Evolutionary conservation across 2,329 filamentous ascomycete genomes (phyloP), one percentile per base, ranked within the genome.

Genomic region (Xylariaceae sp.): DNA sequence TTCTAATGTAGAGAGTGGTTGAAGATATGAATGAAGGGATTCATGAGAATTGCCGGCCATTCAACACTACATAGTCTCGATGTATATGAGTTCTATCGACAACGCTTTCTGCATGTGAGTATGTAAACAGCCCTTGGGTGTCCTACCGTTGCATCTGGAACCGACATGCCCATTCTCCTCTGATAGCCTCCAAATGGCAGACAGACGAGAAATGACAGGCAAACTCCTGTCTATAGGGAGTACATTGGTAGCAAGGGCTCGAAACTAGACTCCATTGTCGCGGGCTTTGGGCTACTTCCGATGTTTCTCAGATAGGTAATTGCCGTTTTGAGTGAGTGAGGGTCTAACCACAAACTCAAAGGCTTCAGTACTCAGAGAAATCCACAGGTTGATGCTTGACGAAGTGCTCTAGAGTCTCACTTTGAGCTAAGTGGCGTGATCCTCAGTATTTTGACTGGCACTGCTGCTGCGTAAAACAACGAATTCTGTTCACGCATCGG

Each of bases 381-480:
- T 30, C 23, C 23, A 30, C 23, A 30, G 23, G 23, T 30, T 30
- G 23, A 30, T 30, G 23, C 23, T 5, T 4, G 13, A 17, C 3
- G 7, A 15, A 18, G n/a, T 48, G 23, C 45, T 18, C n/a, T 17
- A 10, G 9, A 50, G 18, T 30, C 10, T 13, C 7, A 30, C 13
- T 6, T 17, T 45, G 48, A 50, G 10, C 8, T 15, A 34, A 13
- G n/a, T 34, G 51, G 62, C 17, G 63, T 66, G 30, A 71, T 68
- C 3, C 57, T 65, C 42, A 71, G 44, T 39, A 72, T 70, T 52
- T 63, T 70, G 3, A 72, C 66, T 4, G 70, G 70, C 11, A 72
- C 53, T 1, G 69, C 69, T 0, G 70, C 66, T 6, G 70, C 68
- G 35, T 81, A 79, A 62, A 81, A 81, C 53, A 81, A 76, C 0